These are phyloP conservation scores for Rhytidiadelphus loreus DNA, from an alignment of 225 moss, liverwort and hornwort species.

Conservation along the genomic window DNA sequence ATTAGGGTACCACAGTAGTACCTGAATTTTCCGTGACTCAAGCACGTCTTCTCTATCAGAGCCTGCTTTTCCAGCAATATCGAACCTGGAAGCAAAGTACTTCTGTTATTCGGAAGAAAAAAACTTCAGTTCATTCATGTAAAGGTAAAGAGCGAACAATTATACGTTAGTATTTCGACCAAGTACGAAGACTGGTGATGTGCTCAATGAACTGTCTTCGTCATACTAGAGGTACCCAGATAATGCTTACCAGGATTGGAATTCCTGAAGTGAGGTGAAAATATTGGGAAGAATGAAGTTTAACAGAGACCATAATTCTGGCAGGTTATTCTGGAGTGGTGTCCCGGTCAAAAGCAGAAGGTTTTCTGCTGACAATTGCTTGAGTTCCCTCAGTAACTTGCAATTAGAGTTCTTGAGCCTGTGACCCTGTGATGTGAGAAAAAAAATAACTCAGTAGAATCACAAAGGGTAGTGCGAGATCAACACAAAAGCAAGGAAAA, in stretches of 20 bases:
- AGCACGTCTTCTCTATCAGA: slow-evolving; percentile 40
- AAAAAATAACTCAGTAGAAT: background rate
- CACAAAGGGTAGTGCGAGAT: background rate
- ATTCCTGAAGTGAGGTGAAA: slow-evolving; percentile 77
- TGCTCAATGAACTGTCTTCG: background rate
- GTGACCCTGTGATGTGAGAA: slow-evolving; percentile 51
- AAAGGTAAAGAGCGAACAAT: background rate
- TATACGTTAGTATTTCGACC: background rate
- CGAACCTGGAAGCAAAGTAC: slow-evolving; percentile 39
- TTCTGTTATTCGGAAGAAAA: background rate
- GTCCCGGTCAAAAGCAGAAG: slow-evolving; percentile 80
- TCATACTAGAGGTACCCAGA: background rate
- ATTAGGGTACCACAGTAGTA: background rate
- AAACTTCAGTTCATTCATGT: background rate
- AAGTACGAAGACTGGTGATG: background rate
- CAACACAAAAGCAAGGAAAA: background rate
- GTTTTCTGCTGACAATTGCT: slow-evolving; percentile 69
- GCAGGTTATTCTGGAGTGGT: slow-evolving; percentile 86
- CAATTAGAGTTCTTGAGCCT: slow-evolving; percentile 91
- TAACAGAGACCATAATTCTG: slow-evolving; percentile 88
- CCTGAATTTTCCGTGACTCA: slow-evolving; percentile 61
- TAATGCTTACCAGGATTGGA: slow-evolving; percentile 76
- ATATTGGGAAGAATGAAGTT: slow-evolving; percentile 92
- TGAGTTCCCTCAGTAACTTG: slow-evolving; percentile 78
- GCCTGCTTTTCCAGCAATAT: slow-evolving; percentile 56